These are phyloP conservation scores for Coemansia sp. DNA, from an alignment of 192 early-diverging fungal genomes.

Conservation along the genomic window DNA sequence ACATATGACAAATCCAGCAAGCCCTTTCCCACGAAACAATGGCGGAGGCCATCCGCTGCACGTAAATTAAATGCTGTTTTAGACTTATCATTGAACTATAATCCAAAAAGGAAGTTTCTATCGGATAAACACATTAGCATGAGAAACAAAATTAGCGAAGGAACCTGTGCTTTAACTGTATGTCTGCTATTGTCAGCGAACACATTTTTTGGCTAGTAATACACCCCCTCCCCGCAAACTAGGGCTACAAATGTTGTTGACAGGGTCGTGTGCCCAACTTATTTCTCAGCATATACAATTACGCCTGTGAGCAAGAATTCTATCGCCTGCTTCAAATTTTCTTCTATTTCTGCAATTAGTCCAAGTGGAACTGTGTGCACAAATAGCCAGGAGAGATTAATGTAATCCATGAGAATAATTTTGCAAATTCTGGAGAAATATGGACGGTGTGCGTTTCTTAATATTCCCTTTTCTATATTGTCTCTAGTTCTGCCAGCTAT, in stretches of 20 bases:
- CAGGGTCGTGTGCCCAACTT: neutral
- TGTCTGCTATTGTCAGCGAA: neutral
- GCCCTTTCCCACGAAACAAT: neutral
- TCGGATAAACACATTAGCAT: neutral
- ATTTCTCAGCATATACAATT: neutral
- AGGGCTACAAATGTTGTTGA: neutral
- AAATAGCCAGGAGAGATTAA: neutral
- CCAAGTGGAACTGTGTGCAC: constrained; percentile 1
- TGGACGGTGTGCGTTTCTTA: constrained; percentile 10
- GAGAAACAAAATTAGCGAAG: too few species aligned
- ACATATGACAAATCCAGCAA: neutral
- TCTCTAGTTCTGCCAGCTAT: neutral
- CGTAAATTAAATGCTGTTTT: neutral
- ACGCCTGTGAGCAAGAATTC: too few species aligned
- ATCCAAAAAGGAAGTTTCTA: neutral
- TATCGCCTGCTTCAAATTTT: too few species aligned
- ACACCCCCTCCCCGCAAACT: neutral
- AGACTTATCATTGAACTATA: neutral
- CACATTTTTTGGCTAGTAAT: neutral
- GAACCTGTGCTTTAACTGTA: neutral
- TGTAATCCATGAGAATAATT: constrained; percentile 6
- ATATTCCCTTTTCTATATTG: constrained; percentile 20
- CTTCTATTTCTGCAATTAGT: neutral
- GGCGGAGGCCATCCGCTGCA: neutral
- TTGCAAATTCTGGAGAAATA: neutral